These are phyloP conservation scores for Wallacemonas sp. DNA, from an alignment of 208 protist genomes.

Conservation along the genomic window DNA sequence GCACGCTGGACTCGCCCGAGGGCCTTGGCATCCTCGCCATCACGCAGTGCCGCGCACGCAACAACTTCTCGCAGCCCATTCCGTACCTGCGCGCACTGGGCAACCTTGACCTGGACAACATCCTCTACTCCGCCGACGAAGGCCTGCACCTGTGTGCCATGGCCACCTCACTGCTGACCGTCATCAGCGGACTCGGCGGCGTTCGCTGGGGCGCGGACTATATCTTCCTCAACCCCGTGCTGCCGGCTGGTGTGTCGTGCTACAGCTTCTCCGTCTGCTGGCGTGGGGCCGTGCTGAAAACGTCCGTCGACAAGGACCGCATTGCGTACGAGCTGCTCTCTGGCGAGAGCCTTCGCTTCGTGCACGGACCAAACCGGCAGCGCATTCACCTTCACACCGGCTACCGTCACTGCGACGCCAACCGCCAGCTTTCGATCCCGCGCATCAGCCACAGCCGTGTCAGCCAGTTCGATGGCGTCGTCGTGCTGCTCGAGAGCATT, in stretches of 20 bases:
- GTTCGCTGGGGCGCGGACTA: slow-evolving; percentile 40
- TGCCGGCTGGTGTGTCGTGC: slow-evolving; percentile 67
- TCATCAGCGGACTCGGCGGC: slow-evolving; percentile 83
- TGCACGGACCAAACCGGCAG: slow-evolving; percentile 60
- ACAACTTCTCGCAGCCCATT: slow-evolving; percentile 70
- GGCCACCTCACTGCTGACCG: slow-evolving; percentile 48
- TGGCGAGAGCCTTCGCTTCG: slow-evolving; percentile 79
- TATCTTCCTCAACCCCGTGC: slow-evolving; percentile 70
- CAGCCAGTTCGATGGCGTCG: slow-evolving; percentile 77
- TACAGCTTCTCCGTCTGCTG: slow-evolving; percentile 82
- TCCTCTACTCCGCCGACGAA: slow-evolving; percentile 82
- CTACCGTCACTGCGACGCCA: slow-evolving; percentile 45
- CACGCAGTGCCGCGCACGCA: slow-evolving; percentile 61
- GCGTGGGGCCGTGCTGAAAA: slow-evolving; percentile 69
- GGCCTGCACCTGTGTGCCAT: slow-evolving; percentile 89
- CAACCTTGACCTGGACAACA: slow-evolving; percentile 87
- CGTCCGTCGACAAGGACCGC: slow-evolving; percentile 49
- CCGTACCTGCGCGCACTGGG: slow-evolving; percentile 71
- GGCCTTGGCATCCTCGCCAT: slow-evolving; percentile 74
- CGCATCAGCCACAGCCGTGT: slow-evolving; percentile 43
- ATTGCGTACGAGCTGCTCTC: slow-evolving; percentile 83
- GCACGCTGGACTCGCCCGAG: slow-evolving; percentile 84
- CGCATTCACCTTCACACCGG: slow-evolving; percentile 87
- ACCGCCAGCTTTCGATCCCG: slow-evolving; percentile 45
- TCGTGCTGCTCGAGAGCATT: slow-evolving; percentile 78